Evolutionary conservation across 2,329 filamentous ascomycete genomes (phyloP), one percentile per base, ranked within the genome.

Genomic region (Whalleya microplaca): DNA sequence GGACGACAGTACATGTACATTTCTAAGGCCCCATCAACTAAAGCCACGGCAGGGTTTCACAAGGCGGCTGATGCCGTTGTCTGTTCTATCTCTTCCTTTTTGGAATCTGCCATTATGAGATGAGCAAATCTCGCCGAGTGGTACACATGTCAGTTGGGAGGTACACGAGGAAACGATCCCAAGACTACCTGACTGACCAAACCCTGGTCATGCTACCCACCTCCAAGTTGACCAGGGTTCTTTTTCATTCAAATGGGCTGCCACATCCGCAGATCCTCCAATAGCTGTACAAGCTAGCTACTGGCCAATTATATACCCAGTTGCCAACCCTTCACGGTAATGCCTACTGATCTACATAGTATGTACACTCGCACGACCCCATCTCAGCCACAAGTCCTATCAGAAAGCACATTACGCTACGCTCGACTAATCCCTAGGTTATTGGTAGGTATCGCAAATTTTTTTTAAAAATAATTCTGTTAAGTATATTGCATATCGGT

Each of bases 51-150:
- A 48, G 53, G 41, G 61, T 64, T 56, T 45, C 64, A 64, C 64
- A 53, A 58, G 53, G 56, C 62, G 60, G 62, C 62, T 63, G 60
- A 61, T 61, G 62, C 64, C 60, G 60, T 57, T 45, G 40, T 58
- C 45, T 52, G 54, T 64, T 49, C 46, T 47, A 29, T 55, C 53
- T 56, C 53, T 60, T 55, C 51, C 64, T 51, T 59, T 62, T 64
- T 64, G 49, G 58, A 59, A 56, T 27, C 54, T 57, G 43, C 45
- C 56, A 49, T 58, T 51, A 56, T 59, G 63, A 67, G 61, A 68
- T 68, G 61, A 66, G 60, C 61, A 62, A 65, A 68, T 66, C 64
- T 68, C 56, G 64, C 59, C 55, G 60, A 63, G 66, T 66, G 48
- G 59, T 56, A 69, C 66, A 62, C 47, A 62, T 59, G 54, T 61